phyloP scores from a whole-genome alignment of 805 yeast genomes.

The Myxozyma udenii region DNA sequence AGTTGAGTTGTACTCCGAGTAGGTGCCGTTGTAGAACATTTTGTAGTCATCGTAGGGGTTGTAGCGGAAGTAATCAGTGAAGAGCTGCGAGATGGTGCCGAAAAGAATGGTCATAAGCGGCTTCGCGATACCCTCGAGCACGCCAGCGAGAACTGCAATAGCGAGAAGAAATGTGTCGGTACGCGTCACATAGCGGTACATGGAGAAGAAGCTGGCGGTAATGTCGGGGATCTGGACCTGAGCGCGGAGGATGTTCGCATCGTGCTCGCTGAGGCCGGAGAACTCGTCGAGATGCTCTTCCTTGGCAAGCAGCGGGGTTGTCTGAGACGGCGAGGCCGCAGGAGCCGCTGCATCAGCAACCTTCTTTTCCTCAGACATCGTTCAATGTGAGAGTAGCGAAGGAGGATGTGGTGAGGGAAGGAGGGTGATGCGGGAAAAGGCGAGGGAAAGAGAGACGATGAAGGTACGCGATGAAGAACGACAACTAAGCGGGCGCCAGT shows the following conservation, averaged over 20 bases:
- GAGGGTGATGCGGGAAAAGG: background rate
- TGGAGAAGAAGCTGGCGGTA: slow-evolving; percentile 34
- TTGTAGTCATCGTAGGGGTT: slow-evolving; percentile 16
- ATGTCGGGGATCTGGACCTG: slow-evolving; percentile 35
- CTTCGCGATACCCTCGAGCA: slow-evolving; percentile 35
- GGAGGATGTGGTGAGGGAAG: background rate
- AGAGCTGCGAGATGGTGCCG: slow-evolving; percentile 41
- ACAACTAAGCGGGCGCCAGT: too few species aligned
- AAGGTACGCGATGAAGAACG: too few species aligned
- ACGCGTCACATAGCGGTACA: slow-evolving; percentile 40
- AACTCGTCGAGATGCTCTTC: slow-evolving; percentile 32
- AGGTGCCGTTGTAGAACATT: slow-evolving; percentile 24
- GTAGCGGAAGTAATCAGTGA: slow-evolving; percentile 37
- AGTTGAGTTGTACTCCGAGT: slow-evolving; percentile 23
- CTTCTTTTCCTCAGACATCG: background rate
- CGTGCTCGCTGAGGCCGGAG: slow-evolving; percentile 34
- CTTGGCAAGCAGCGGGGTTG: slow-evolving; percentile 15
- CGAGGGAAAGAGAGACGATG: background rate
- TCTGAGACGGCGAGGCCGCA: slow-evolving; percentile 15
- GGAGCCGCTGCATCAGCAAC: slow-evolving; percentile 5
- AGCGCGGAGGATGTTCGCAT: slow-evolving; percentile 38
- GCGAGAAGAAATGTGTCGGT: slow-evolving; percentile 21
- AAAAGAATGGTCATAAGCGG: slow-evolving; percentile 45
- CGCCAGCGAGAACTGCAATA: slow-evolving; percentile 37
- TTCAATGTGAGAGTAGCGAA: background rate